Percentiles rank a stretch among this genome's conserved stretches.
phyloP scores from a whole-genome alignment of 2,329 filamentous ascomycete species.

The Claviceps maximensis region DNA sequence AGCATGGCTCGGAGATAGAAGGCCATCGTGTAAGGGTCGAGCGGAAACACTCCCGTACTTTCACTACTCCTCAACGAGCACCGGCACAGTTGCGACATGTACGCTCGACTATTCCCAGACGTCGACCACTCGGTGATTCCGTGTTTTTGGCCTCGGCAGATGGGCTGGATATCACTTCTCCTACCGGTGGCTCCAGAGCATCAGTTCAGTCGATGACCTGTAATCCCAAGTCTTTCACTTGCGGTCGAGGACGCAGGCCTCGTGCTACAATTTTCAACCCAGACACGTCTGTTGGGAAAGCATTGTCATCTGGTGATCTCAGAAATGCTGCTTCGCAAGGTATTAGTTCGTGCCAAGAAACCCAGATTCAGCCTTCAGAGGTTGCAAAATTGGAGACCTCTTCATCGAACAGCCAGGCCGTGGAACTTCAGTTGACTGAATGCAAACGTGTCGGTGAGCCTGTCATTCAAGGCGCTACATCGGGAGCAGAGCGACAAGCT shows the following conservation, averaged over 20 bases:
- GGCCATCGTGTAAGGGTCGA: slow-evolving; percentile 24
- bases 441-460: background rate
- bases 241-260: slow-evolving; percentile 1
- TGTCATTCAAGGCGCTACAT: background rate
- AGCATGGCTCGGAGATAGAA: slow-evolving; percentile 22
- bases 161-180: background rate
- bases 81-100: background rate
- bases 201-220: background rate
- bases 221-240: slow-evolving; percentile 1
- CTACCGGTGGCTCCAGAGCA: background rate
- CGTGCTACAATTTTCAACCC: slow-evolving; percentile 7
- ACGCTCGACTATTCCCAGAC: slow-evolving; percentile 5
- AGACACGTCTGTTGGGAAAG: slow-evolving; percentile 1
- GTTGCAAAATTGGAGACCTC: background rate
- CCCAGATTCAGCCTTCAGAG: background rate
- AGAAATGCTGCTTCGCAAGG: background rate
- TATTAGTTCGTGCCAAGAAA: background rate
- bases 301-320: slow-evolving; percentile 2
- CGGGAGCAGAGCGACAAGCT: background rate
- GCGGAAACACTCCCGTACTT: slow-evolving; percentile 19
- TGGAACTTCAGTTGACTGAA: slow-evolving; percentile 6
- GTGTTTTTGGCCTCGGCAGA: background rate
- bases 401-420: slow-evolving; percentile 5
- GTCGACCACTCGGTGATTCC: background rate
- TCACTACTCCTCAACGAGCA: slow-evolving; percentile 10